phyloP scores from a whole-genome alignment of 169 alveolate species.

The Cardiosporidium cionae region DNA sequence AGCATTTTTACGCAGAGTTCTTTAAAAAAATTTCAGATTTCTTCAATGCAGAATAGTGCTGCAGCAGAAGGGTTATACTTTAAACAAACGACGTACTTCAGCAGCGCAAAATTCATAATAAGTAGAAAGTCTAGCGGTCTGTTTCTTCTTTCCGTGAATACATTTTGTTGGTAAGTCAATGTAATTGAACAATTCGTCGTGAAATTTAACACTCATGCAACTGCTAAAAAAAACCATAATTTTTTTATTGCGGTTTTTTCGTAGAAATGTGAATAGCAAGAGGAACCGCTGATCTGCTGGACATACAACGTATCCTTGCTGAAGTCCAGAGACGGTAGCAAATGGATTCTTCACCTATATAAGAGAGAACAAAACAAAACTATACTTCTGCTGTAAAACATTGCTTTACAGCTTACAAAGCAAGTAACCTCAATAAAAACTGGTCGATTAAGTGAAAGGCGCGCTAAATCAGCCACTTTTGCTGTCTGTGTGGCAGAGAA shows the following conservation, averaged over 20 bases:
- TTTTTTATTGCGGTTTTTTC: slow-evolving; percentile 80
- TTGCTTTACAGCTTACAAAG: not conserved
- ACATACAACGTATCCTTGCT: slow-evolving; percentile 94
- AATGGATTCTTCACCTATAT: slow-evolving; percentile 32
- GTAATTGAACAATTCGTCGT: slow-evolving; percentile 92
- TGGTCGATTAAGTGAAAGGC: slow-evolving; percentile 91
- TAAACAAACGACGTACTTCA: slow-evolving; percentile 38
- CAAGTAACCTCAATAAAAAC: slow-evolving; percentile 78
- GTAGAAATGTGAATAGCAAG: slow-evolving; percentile 89
- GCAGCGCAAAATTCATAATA: slow-evolving; percentile 90
- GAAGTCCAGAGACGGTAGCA: slow-evolving; percentile 90
- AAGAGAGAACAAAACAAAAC: not conserved
- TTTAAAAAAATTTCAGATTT: not conserved
- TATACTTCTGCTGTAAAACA: not conserved
- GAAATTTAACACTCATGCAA: slow-evolving; percentile 95
- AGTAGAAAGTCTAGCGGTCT: slow-evolving; percentile 85
- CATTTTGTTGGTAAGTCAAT: slow-evolving; percentile 91
- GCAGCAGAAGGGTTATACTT: not conserved
- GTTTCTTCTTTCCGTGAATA: slow-evolving; percentile 95
- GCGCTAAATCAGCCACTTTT: slow-evolving; percentile 87
- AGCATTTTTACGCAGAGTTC: not conserved
- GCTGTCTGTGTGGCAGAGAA: slow-evolving; percentile 98
- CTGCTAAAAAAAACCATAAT: slow-evolving; percentile 95
- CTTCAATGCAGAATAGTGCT: not conserved
- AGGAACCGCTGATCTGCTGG: slow-evolving; percentile 91